phyloP scores from a whole-genome alignment of 2,329 filamentous ascomycete species.

The Penicillium sp. region DNA sequence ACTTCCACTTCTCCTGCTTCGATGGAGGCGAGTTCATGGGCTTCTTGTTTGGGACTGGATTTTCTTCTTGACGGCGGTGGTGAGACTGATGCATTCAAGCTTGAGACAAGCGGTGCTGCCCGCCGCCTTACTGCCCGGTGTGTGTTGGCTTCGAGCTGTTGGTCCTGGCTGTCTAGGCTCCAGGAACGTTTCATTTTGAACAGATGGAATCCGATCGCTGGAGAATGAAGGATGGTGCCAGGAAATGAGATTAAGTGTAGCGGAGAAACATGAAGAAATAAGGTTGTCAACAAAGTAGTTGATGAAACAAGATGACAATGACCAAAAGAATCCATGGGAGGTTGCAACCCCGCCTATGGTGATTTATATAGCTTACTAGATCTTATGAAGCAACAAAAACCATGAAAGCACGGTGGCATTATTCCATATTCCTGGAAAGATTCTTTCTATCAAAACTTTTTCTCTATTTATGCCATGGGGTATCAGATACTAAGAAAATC shows the following conservation, averaged over 20 bases:
- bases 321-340: background rate
- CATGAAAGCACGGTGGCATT: too few species aligned
- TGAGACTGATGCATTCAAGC: slow-evolving; percentile 36
- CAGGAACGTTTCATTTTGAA: slow-evolving; percentile 26
- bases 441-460: background rate
- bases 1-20: slow-evolving; percentile 59
- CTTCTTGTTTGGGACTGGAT: background rate
- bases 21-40: slow-evolving; percentile 51
- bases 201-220: background rate
- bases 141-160: background rate
- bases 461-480: background rate
- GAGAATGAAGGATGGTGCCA: background rate
- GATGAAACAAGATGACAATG: background rate
- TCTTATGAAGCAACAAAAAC: background rate
- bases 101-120: slow-evolving; percentile 17
- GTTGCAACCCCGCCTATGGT: background rate
- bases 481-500: slow-evolving; percentile 1
- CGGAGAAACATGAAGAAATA: background rate
- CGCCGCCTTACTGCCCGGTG: background rate
- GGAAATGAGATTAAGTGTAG: background rate
- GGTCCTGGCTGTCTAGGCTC: slow-evolving; percentile 14
- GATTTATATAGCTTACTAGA: background rate
- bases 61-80: slow-evolving; percentile 32
- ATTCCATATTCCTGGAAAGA: too few species aligned
- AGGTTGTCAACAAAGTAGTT: background rate